Evolutionary conservation across 306 rosid genomes (phyloP), one percentile per base, ranked within the genome.

Genomic region (Cucurbita ficifolia): DNA sequence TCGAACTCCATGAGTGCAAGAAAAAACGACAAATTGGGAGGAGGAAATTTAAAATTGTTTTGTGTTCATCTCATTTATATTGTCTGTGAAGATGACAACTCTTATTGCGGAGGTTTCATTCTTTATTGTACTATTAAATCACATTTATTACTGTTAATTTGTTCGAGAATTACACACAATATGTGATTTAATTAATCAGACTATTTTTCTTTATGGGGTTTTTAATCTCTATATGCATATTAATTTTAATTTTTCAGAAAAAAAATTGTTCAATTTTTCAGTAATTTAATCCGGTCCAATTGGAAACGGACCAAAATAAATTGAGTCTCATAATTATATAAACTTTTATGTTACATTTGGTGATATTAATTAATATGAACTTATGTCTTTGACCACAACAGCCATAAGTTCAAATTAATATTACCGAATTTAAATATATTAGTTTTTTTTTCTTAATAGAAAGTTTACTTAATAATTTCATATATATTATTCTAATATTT

Each of bases 1-100:
- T 86, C 82, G 45, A 71, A 72, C 83, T 84, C 96, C 96, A 88
- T 90, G 65, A 75, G 63, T 80, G 65, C 58, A 77, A 50, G 52
- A 48, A 1, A 48, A 13, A 48, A 48, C 1, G n/a, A 48, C 4
- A 48, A 4, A 5, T 48, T 48, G 1, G 16, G 78, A 81, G 76
- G 16, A 21, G 55, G 73, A 68, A 45, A 68, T 45, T 69, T 49
- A 9, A 69, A 22, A 29, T 69, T 69, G 14, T 4, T 29, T 43
- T 16, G 57, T 11, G 74, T 49, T 69, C 0, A 24, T 33, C 74
- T 7, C 7, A 14, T 69, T 48, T 69, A 69, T 69, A 48, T 68
- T 48, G 21, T 21, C 3, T 67, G 17, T 67, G 7, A 19, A 21
- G 16, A 19, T 45, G 39, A 45, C 10, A 67, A 67, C 7, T 74